These are phyloP conservation scores for Penicillium sp. DNA, from an alignment of 2,329 filamentous ascomycete species.

Conservation along the genomic window DNA sequence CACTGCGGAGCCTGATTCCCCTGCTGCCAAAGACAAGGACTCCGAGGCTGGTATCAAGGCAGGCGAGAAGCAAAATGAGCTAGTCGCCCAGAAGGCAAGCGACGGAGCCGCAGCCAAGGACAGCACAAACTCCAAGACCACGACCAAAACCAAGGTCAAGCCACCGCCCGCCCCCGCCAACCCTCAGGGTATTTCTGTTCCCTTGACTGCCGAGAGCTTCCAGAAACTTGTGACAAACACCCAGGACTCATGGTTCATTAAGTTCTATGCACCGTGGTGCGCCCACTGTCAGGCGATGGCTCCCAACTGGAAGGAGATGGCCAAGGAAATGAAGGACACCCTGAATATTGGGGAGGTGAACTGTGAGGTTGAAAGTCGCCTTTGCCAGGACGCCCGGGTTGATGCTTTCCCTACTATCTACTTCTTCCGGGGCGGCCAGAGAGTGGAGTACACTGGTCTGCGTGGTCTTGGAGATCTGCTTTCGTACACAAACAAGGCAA, in stretches of 20 bases:
- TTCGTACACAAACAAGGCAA: slow-evolving; percentile 79
- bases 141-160: slow-evolving; percentile 52
- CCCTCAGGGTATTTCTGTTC: slow-evolving; percentile 68
- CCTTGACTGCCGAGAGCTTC: slow-evolving; percentile 81
- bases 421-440: slow-evolving; percentile 89
- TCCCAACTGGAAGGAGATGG: slow-evolving; percentile 84
- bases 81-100: slow-evolving; percentile 30
- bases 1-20: slow-evolving; percentile 36
- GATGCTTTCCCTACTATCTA: slow-evolving; percentile 82
- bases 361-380: slow-evolving; percentile 76
- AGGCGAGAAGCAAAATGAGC: slow-evolving; percentile 44
- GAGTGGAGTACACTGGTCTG: slow-evolving; percentile 88
- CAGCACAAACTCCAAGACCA: slow-evolving; percentile 51
- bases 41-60: slow-evolving; percentile 38
- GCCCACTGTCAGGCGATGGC: slow-evolving; percentile 91
- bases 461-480: slow-evolving; percentile 89
- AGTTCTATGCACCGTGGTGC: slow-evolving; percentile 98
- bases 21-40: slow-evolving; percentile 45
- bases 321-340: slow-evolving; percentile 83
- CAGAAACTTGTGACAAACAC: slow-evolving; percentile 80
- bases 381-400: slow-evolving; percentile 89
- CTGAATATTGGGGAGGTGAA: slow-evolving; percentile 96
- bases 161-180: slow-evolving; percentile 58
- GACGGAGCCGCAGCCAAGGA: slow-evolving; percentile 44
- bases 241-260: slow-evolving; percentile 94